Base-by-base conservation (phyloP, 306 rosid species). In the Trifolium pratense region DNA sequence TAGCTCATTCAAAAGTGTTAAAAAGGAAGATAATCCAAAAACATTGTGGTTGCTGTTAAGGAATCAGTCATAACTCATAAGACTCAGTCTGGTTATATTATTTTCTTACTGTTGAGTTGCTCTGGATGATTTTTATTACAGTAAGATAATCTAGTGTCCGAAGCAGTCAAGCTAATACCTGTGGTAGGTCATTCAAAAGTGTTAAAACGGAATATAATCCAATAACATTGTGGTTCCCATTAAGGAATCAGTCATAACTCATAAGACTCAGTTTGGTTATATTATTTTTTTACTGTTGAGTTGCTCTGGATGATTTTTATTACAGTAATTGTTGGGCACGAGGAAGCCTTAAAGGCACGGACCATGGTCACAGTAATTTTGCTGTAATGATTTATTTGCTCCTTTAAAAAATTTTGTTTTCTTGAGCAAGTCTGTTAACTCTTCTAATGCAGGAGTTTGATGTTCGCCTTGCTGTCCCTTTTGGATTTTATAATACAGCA, bases 401-500 rank as follows among this genome's bases (percentile, higher is more conserved):
- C 25, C 40, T 11, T 56, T 18, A 6, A 15, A 13, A 17, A 9
- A 40, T 12, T 34, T 75, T 57, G 32, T 36, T 65, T 71, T 42
- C 55, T 51, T 66, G 16, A 75, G 42, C 16, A 79, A 56, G 63
- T 78, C 42, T 14, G 56, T 16, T 62, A 61, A 70, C 48, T 52
- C 72, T 64, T 69, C 52, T 73, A 80, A 51, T 69, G 74, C 84
- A 93, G 98, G 98, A 90, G 80, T 78, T 90, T 75, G 97, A 87
- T 85, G 84, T 87, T 82, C 93, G 91, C 25, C 77, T 68, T 79
- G 93, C 89, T 25, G 66, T 87, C 62, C 98, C 98, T 74, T 85
- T 93, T 13, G 89, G 96, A 57, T 89, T 87, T 84, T 86, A 68
- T 83, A 87, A 86, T 71, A 79, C 90, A 72, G 98, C 96, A 13